These are phyloP conservation scores for Gnaphalium uliginosum DNA, from an alignment of 129 eudicot species.

Conservation along the genomic window DNA sequence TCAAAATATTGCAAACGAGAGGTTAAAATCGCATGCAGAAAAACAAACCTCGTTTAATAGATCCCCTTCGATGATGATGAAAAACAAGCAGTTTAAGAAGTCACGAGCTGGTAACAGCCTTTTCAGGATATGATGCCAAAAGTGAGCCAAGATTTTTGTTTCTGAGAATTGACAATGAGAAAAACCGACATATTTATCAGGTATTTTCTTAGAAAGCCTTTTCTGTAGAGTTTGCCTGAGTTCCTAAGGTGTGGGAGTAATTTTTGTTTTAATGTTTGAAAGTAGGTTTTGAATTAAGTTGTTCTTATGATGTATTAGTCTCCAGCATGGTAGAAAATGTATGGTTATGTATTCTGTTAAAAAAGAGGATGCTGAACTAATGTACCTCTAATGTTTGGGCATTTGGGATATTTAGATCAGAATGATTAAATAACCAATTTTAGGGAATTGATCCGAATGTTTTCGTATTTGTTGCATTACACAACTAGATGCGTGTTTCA, in stretches of 20 bases:
- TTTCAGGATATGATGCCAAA: conserved; percentile 41
- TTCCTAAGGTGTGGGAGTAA: neutral
- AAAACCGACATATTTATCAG: conserved; percentile 33
- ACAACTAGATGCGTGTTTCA: neutral
- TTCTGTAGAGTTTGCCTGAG: conserved; percentile 30
- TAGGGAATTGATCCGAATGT: neutral
- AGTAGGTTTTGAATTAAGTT: neutral
- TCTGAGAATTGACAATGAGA: conserved; percentile 25
- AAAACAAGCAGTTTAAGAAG: conserved; percentile 37
- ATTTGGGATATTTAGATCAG: neutral
- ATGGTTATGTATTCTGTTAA: conserved; percentile 1
- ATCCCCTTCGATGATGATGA: conserved; percentile 12
- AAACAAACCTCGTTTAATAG: conserved; percentile 25
- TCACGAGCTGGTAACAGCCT: conserved; percentile 47
- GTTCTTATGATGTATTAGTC: neutral
- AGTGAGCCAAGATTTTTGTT: conserved; percentile 19
- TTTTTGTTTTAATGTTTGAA: neutral
- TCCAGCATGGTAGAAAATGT: neutral
- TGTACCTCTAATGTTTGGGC: neutral
- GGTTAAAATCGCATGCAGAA: conserved; percentile 35
- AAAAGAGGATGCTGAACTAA: neutral
- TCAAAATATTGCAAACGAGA: conserved; percentile 73
- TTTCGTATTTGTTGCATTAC: neutral
- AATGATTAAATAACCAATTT: neutral
- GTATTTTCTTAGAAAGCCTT: conserved; percentile 26